Evolutionary conservation across 495 filamentous ascomycete genomes (phyloP).

Genomic region (Aeminium ludgeri): DNA sequence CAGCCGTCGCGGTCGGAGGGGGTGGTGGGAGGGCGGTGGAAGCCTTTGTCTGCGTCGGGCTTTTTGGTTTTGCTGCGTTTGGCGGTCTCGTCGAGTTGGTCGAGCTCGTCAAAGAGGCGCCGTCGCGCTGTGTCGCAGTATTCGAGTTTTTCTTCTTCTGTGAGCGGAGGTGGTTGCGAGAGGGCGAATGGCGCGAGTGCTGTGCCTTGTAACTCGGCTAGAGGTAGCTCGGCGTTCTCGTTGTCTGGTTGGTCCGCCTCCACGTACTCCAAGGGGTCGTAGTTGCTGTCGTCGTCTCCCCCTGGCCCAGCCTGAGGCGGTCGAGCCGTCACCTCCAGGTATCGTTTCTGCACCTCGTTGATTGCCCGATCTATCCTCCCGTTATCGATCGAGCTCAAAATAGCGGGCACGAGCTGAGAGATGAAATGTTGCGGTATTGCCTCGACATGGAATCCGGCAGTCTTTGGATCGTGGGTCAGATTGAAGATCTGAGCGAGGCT

Average conservation of each 20-base stretch:
- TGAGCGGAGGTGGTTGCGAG: conserved; percentile 58
- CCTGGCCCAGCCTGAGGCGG: conserved; percentile 29
- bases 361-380: conserved; percentile 49
- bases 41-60: conserved; percentile 31
- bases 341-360: conserved; percentile 36
- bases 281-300: conserved; percentile 78
- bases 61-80: conserved; percentile 17
- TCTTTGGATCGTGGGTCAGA: conserved; percentile 51
- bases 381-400: conserved; percentile 43
- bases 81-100: conserved; percentile 46
- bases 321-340: conserved; percentile 34
- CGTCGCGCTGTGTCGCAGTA: conserved; percentile 52
- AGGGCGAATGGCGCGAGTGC: conserved; percentile 56
- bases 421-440: conserved; percentile 48
- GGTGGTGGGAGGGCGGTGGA: conserved; percentile 71
- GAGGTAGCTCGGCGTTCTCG: conserved; percentile 41
- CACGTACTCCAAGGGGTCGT: conserved; percentile 39
- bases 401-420: conserved; percentile 54
- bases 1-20: conserved; percentile 72
- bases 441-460: conserved; percentile 68
- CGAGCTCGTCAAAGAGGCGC: conserved; percentile 62
- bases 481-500: conserved; percentile 70
- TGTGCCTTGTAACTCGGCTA: conserved; percentile 31
- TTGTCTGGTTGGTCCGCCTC: conserved; percentile 56
- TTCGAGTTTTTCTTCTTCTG: conserved; percentile 45